Evolutionary conservation across 805 yeast species (phyloP).

Genomic region (Teunomyces funiuensis): DNA sequence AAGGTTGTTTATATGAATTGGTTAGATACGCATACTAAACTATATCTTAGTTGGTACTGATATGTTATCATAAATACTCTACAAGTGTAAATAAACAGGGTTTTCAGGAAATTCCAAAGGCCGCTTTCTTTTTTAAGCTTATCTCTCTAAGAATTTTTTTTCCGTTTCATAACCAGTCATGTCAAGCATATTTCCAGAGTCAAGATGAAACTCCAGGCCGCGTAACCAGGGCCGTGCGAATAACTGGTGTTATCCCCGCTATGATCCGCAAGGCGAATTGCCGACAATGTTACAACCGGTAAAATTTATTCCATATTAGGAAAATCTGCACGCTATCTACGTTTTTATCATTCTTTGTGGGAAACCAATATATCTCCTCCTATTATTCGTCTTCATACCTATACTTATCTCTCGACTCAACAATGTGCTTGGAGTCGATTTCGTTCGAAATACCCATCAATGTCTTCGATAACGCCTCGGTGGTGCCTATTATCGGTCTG

Average conservation of each 20-base stretch:
- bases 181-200: not conserved
- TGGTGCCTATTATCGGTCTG: constrained; percentile 87
- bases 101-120: too few relatives aligned
- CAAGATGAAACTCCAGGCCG: not conserved
- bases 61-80: too few relatives aligned
- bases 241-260: too few relatives aligned
- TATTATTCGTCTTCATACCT: constrained; percentile 20
- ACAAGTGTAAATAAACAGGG: too few relatives aligned
- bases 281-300: too few relatives aligned
- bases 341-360: not conserved
- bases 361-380: not conserved
- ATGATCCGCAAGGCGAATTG: too few relatives aligned
- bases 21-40: too few relatives aligned
- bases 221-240: not conserved
- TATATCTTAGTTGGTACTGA: too few relatives aligned
- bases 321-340: too few relatives aligned
- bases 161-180: not conserved
- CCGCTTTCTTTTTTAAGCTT: too few relatives aligned
- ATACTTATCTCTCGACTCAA: constrained; percentile 67
- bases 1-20: too few relatives aligned
- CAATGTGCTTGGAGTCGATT: constrained; percentile 63
- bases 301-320: too few relatives aligned
- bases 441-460: constrained; percentile 82
- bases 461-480: constrained; percentile 83
- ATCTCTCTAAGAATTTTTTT: not conserved